Evolutionary conservation across 805 yeast species (phyloP), one percentile per base, ranked within the genome.

Genomic region (Cyberlindnera mrakii): DNA sequence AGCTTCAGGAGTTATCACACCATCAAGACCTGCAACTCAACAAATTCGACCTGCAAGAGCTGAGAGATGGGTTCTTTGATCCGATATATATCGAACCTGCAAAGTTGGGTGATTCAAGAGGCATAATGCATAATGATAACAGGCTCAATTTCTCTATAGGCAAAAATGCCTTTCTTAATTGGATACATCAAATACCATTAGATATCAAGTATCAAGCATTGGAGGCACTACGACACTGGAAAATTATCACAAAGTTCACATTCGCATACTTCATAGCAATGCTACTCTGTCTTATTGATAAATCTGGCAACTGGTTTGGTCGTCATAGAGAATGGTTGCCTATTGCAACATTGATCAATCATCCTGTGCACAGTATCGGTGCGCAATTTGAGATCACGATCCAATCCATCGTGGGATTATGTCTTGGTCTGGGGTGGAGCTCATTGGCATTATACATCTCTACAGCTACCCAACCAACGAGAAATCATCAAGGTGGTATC

Each of bases 21-120:
- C 30, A 39, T 6, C 17, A 18, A 6, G 54, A 54, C 2, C 53
- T 57, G 8, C 48, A 54, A 5, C 53, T 66, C 44, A 63, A 65
- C 17, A 52, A 60, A n/a, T 48, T 69, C 30, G 65, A 58, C 1
- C 41, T 72, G n/a, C 71, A 70, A 41, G 79, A 74, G 48, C 49
- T 69, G 20, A 60, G 78, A 50, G 70, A 69, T 40, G 77, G 77
- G 9, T 73, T 67, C 51, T 74, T 74, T 46, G 77, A 74, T 49
- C 70, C 78, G 1, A 58, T 64, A 1, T 74, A 62, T 45, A 55
- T 63, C 6, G 64, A 64, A 20, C 63, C 63, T 15, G n/a, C 17
- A 9, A 42, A 45, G 20, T 34, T 44, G 10, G 47, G 41, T 11
- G 42, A 42, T 19, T 37, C 48, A 4, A 18, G 17, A 33, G 23